Conservation (phyloP, 108 stramenopile genomes). For the Fragilariopsis cylindrus region DNA sequence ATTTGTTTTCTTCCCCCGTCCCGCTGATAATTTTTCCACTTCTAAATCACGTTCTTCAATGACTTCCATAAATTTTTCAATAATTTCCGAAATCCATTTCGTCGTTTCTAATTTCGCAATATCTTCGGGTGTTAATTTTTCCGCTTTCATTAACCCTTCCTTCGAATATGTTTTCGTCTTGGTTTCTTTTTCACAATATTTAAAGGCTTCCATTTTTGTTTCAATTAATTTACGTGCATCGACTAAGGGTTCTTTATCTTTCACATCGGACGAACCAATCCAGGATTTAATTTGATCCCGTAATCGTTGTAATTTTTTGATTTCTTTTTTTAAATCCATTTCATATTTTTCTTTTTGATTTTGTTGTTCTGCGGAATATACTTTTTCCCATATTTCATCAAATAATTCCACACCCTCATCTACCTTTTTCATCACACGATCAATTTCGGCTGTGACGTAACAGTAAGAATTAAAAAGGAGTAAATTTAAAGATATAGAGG, state of each 20-base stretch:
- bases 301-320: conserved; percentile 97
- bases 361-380: conserved; percentile 93
- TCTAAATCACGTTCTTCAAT: conserved; percentile 89
- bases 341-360: conserved; percentile 99
- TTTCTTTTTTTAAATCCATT: conserved; percentile 98
- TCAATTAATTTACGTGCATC: conserved; percentile 89
- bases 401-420: conserved; percentile 98
- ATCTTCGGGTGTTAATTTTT: conserved; percentile 78
- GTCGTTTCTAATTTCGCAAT: conserved; percentile 73
- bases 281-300: conserved; percentile 99
- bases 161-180: conserved; percentile 99
- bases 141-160: conserved; percentile 90
- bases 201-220: conserved; percentile 99
- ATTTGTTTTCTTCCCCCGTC: conserved; percentile 90
- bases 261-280: conserved; percentile 94
- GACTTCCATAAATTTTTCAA: conserved; percentile 66
- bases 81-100: conserved; percentile 74
- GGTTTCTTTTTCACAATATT: conserved; percentile 98
- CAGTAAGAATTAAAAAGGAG: not conserved
- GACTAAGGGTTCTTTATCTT: conserved; percentile 91
- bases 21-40: conserved; percentile 73
- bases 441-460: conserved; percentile 79
- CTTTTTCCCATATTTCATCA: conserved; percentile 99
- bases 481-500: too few species aligned
- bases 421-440: conserved; percentile 93